Evolutionary conservation across 1,284 basidiomycete species (phyloP), one percentile per base, ranked within the genome.

Genomic region (Pterula multifida): DNA sequence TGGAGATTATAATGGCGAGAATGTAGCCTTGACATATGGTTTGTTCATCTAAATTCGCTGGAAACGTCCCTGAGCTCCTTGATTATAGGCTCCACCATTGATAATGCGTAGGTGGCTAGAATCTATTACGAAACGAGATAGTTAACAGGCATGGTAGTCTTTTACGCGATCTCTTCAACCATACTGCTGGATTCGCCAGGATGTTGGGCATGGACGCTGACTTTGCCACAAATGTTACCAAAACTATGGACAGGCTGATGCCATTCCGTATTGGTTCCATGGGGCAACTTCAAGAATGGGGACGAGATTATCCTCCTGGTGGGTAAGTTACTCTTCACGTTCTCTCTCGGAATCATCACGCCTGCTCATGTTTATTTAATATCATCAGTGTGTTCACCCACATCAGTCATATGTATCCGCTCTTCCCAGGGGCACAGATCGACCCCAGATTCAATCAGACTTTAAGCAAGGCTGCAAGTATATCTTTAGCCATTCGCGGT

Each of bases 221-320:
- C 12, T 50, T 58, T 25, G 51, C 52, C 11, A 24, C 47, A 1
- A 53, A 58, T 23, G 17, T 58, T n/a, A 54, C 50, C 2, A 13
- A 52, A 1, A 52, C 54, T 21, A 49, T 47, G 32, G 50, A 49
- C 3, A 50, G 53, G 23, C 49, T 58, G 13, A 53, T 55, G 2
- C 55, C 56, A 0, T 51, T 56, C 44, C 55, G 54, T 3, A 54
- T 58, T 22, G 54, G 54, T 4, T 54, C 56, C 3, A 47, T 53
- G 2, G 56, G 56, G 12, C 51, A 56, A 45, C 39, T 58, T n/a
- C 54, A 56, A 44, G 56, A 58, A 47, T 58, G 54, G 52, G 23
- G 22, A 4, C 32, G 55, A 42, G 3, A 55, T 54, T 26, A 45
- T 56, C 26, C 55, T 52, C 9, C 55, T 53, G 26, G 26, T 55